phyloP scores from a whole-genome alignment of 257 asterid genomes.

The Lavandula angustifolia region DNA sequence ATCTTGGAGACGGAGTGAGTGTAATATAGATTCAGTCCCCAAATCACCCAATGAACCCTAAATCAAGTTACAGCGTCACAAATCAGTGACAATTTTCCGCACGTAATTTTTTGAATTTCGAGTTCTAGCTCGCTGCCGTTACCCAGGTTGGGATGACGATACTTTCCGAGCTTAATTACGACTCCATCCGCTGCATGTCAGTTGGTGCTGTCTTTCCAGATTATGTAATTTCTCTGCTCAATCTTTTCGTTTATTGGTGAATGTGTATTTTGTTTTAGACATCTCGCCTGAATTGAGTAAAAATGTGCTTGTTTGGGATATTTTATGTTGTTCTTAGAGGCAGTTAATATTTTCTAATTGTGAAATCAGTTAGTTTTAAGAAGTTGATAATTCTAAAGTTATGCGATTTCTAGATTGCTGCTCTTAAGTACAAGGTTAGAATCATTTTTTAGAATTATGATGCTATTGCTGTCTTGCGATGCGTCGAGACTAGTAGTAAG shows the following conservation, averaged over 20 bases:
- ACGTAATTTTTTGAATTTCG: neutral
- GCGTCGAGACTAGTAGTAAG: neutral
- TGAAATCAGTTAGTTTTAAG: neutral
- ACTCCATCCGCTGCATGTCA: conserved; percentile 71
- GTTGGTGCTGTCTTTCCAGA: conserved; percentile 87
- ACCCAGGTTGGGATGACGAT: conserved; percentile 43
- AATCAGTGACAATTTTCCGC: neutral
- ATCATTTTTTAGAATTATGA: neutral
- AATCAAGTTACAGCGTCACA: neutral
- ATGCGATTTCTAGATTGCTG: neutral
- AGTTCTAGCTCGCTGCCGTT: conserved; percentile 4
- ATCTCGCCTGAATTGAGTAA: neutral
- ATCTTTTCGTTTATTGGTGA: neutral
- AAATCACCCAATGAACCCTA: conserved; percentile 38
- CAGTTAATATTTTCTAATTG: conserved; percentile 9
- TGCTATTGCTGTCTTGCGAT: neutral
- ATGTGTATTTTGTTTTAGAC: neutral
- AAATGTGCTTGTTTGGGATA: neutral
- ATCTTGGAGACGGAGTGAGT: too few species aligned
- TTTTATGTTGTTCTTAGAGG: neutral
- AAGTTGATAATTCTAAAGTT: neutral
- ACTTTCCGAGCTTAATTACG: conserved; percentile 66
- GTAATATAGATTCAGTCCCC: neutral
- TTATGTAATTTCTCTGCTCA: conserved; percentile 54
- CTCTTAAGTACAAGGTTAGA: neutral